Conservation (phyloP, 306 rosid species). For the Alnus rubra region DNA sequence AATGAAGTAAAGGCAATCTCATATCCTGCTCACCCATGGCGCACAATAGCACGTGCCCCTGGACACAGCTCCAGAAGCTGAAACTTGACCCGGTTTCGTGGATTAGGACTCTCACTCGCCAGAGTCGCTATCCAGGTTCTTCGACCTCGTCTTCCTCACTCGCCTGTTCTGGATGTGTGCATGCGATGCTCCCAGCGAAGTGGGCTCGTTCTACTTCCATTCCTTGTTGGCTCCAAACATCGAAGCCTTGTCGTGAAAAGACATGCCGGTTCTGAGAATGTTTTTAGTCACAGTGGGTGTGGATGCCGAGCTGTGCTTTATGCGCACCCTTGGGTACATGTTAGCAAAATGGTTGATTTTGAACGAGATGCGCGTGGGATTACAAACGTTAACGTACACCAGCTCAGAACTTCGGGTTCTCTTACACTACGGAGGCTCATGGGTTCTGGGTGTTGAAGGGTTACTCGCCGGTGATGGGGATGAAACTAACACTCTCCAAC, state of each 20-base stretch:
- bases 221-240: slow-evolving; percentile 53
- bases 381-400: slow-evolving; percentile 48
- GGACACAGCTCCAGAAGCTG: slow-evolving; percentile 78
- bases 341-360: slow-evolving; percentile 65
- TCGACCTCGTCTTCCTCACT: slow-evolving; percentile 62
- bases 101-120: slow-evolving; percentile 88
- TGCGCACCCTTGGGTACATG: slow-evolving; percentile 85
- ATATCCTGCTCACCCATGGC: slow-evolving; percentile 69
- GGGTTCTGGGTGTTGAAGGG: slow-evolving; percentile 84
- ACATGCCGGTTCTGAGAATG: slow-evolving; percentile 55
- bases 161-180: slow-evolving; percentile 94
- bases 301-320: slow-evolving; percentile 79
- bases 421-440: slow-evolving; percentile 69
- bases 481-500: slow-evolving; percentile 49
- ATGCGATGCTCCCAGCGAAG: slow-evolving; percentile 68
- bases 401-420: slow-evolving; percentile 40
- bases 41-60: slow-evolving; percentile 70
- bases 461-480: slow-evolving; percentile 72
- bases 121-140: slow-evolving; percentile 77
- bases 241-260: slow-evolving; percentile 43
- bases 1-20: not conserved
- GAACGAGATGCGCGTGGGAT: slow-evolving; percentile 53
- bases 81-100: slow-evolving; percentile 75
- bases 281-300: slow-evolving; percentile 71
- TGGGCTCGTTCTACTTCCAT: slow-evolving; percentile 70